Percentiles rank a stretch among this genome's conserved stretches.
phyloP scores from a whole-genome alignment of 805 yeast species.

The Debaryomyces castellii region DNA sequence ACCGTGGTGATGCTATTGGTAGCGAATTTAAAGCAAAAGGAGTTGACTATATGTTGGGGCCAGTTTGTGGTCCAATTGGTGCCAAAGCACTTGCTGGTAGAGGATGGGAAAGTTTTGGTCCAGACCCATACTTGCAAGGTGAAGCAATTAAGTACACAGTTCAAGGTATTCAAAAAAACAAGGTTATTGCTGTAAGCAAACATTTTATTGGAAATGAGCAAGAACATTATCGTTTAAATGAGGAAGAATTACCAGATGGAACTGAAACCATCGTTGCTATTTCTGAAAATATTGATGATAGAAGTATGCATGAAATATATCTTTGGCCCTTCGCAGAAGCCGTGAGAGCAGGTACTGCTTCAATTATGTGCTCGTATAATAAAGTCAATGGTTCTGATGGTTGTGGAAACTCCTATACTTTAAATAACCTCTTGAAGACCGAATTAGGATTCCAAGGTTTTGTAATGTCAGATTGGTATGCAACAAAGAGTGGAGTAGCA shows the following conservation, averaged over 20 bases:
- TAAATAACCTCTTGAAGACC: slow-evolving; percentile 56
- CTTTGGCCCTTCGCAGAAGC: slow-evolving; percentile 70
- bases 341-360: slow-evolving; percentile 57
- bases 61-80: slow-evolving; percentile 61
- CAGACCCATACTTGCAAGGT: slow-evolving; percentile 63
- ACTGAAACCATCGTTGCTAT: slow-evolving; percentile 48
- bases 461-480: slow-evolving; percentile 70
- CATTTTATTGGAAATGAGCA: slow-evolving; percentile 64
- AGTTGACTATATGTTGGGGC: slow-evolving; percentile 55
- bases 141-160: slow-evolving; percentile 51
- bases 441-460: slow-evolving; percentile 68
- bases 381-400: slow-evolving; percentile 55
- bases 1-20: slow-evolving; percentile 58
- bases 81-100: slow-evolving; percentile 63
- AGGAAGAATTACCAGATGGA: slow-evolving; percentile 46
- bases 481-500: slow-evolving; percentile 56
- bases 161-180: slow-evolving; percentile 56
- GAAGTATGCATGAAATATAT: slow-evolving; percentile 60
- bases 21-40: slow-evolving; percentile 55
- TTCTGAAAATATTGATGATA: slow-evolving; percentile 56
- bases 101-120: slow-evolving; percentile 63
- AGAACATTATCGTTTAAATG: slow-evolving; percentile 58
- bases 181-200: slow-evolving; percentile 54
- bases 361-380: slow-evolving; percentile 63
- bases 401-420: slow-evolving; percentile 56